A percentile compares a stretch with the other conserved stretches of the same genome.
These are phyloP conservation scores for Limnanthes douglasii DNA, from an alignment of 345 rosid species.

Conservation along the genomic window DNA sequence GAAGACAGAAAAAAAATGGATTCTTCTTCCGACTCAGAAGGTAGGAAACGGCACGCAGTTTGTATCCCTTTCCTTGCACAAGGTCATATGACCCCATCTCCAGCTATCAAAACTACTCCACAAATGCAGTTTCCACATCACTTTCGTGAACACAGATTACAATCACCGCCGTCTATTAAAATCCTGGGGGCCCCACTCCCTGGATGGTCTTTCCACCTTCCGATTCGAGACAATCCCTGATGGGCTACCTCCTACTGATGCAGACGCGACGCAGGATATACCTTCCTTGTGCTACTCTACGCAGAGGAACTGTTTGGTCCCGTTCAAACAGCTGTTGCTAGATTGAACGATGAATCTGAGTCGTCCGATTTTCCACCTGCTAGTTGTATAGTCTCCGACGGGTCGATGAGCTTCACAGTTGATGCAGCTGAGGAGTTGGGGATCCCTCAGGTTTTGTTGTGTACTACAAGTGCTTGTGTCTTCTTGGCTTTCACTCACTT, in stretches of 20 bases:
- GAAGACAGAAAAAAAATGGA: too few relatives aligned
- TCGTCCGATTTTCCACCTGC: slow-evolving; percentile 18
- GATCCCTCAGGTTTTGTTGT: slow-evolving; percentile 13
- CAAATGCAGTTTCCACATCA: slow-evolving; percentile 11
- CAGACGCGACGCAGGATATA: slow-evolving; percentile 6
- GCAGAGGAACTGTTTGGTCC: slow-evolving; percentile 4
- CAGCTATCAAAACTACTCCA: slow-evolving; percentile 12
- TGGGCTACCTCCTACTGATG: slow-evolving; percentile 8
- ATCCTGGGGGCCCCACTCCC: slow-evolving; percentile 10
- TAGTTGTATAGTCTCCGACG: slow-evolving; percentile 22
- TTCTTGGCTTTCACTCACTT: slow-evolving; percentile 8
- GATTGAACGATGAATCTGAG: slow-evolving; percentile 10
- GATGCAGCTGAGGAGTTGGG: slow-evolving; percentile 14
- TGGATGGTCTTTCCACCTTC: slow-evolving; percentile 2
- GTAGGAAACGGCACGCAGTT: slow-evolving; percentile 7
- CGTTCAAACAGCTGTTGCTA: slow-evolving; percentile 5
- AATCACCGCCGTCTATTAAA: slow-evolving; percentile 13
- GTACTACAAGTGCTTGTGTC: slow-evolving; percentile 15
- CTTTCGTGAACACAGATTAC: slow-evolving; percentile 15
- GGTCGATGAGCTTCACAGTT: slow-evolving; percentile 13
- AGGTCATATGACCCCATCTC: slow-evolving; percentile 13
- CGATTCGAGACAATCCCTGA: slow-evolving; percentile 13
- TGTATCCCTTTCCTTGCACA: slow-evolving; percentile 16
- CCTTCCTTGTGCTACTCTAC: slow-evolving; percentile 7
- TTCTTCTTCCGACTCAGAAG: too few relatives aligned